Evolutionary conservation across 2,329 filamentous ascomycete species (phyloP), one percentile per base, ranked within the genome.

Genomic region (Pseudocercospora vitis): DNA sequence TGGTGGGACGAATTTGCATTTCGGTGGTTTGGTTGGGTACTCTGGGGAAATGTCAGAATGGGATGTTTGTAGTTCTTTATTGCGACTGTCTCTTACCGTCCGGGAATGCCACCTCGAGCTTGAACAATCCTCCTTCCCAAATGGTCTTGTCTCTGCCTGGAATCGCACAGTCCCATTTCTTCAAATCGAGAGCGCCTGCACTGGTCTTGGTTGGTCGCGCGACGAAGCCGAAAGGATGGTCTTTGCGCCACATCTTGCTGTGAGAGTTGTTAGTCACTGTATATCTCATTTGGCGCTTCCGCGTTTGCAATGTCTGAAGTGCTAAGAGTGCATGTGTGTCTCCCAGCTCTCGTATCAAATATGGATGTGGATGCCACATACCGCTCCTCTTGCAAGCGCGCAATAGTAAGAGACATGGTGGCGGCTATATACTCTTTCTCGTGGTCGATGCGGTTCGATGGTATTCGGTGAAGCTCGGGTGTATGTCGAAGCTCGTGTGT

Each of bases 111-210:
- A 99, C 87, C 53, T 88, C 90, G 55, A 99, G 78, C 78, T 97
- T 99, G 78, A 97, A 97, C 8, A 96, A 76, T 1, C 94, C 94
- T n/a, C 91, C 91, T 68, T 95, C 91, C 94, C 94, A 99, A 18
- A 97, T 85, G 0, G 95, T 99, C 78, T 95, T 94, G 56, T 95
- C 86, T 71, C 96, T 96, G 67, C 95, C 94, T 3, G 94, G 94
- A 37, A 99, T 88, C 37, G 91, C 91, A 68, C 94, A 97, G 66
- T 97, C 91, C 94, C 94, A 99, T 61, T 85, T 83, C 80, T 96
- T 96, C 60, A 99, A 79, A 69, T 99, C 94, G 48, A 97, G 81
- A 1, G 90, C 84, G 51, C 91, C 91, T 62, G 89, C 81, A 14
- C 85, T 73, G 59, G 84, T 91, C 64, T 92, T 88, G 58, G 86